phyloP scores from a whole-genome alignment of 208 protist genomes.

The Lotmaria passim region DNA sequence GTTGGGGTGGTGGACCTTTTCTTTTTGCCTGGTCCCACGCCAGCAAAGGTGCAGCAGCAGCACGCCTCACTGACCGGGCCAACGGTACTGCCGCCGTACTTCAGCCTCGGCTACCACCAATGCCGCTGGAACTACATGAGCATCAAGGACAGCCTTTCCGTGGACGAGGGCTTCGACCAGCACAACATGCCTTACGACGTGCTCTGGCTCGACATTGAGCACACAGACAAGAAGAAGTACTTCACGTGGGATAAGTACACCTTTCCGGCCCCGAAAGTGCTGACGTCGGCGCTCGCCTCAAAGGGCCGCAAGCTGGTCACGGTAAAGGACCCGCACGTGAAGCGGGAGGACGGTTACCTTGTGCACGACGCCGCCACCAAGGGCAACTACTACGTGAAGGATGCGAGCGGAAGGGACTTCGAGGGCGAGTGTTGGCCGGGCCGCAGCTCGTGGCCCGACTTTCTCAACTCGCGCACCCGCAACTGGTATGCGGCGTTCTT shows the following conservation, averaged over 20 bases:
- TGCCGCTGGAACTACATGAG: constrained; percentile 98
- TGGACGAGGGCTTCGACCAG: constrained; percentile 94
- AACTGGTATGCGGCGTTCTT: constrained; percentile 95
- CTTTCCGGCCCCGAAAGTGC: constrained; percentile 94
- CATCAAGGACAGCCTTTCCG: constrained; percentile 88
- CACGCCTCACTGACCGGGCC: constrained; percentile 94
- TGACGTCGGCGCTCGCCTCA: constrained; percentile 87
- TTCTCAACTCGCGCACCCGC: constrained; percentile 90
- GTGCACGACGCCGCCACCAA: constrained; percentile 83
- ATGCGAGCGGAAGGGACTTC: constrained; percentile 72
- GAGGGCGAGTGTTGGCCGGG: constrained; percentile 98
- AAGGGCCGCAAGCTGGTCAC: constrained; percentile 97
- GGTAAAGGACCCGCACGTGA: constrained; percentile 99
- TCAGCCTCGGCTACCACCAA: constrained; percentile 98
- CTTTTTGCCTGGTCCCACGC: constrained; percentile 93
- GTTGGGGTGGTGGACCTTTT: constrained; percentile 96
- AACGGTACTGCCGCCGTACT: constrained; percentile 95
- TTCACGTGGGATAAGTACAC: constrained; percentile 97
- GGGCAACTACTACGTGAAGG: constrained; percentile 91
- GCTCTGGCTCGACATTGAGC: constrained; percentile 99
- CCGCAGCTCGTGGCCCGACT: constrained; percentile 94
- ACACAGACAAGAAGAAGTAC: constrained; percentile 98
- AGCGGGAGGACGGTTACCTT: constrained; percentile 82
- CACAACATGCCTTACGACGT: constrained; percentile 98
- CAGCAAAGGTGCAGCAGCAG: constrained; percentile 88